Percentiles rank a stretch among this genome's conserved stretches.
Evolutionary conservation across 257 asterid species (phyloP).

Genomic region (Solanum okadae): DNA sequence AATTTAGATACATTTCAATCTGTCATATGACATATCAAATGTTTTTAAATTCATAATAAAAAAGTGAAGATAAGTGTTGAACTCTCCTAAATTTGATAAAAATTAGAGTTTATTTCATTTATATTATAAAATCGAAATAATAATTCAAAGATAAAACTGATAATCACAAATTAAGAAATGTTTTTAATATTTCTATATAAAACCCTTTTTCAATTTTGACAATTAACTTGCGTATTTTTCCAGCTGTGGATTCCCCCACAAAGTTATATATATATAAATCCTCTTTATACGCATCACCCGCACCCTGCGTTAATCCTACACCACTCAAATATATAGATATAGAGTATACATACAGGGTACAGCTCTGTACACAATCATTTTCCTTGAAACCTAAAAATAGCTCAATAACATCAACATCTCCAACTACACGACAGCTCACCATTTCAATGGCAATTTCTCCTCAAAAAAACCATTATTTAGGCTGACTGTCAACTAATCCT

Average conservation of each 20-base stretch:
- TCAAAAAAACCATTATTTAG: neutral
- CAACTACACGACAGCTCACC: neutral
- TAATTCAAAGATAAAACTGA: too few species aligned
- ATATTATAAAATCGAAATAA: too few species aligned
- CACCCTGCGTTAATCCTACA: neutral
- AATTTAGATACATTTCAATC: accelerated
- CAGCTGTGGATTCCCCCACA: neutral
- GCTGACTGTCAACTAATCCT: neutral
- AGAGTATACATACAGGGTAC: neutral
- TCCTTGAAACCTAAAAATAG: neutral
- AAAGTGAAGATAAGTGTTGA: too few species aligned
- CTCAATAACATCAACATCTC: neutral
- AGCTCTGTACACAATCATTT: neutral
- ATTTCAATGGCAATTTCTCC: neutral
- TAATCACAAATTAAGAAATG: too few species aligned
- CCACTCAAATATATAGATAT: neutral
- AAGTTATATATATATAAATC: neutral
- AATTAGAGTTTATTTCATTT: too few species aligned
- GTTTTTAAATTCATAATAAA: too few species aligned
- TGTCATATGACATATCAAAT: too few species aligned
- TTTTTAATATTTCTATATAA: too few species aligned
- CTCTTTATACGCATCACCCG: neutral
- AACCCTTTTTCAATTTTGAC: neutral
- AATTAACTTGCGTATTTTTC: neutral
- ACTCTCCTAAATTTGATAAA: too few species aligned